Evolutionary conservation across 495 filamentous ascomycete genomes (phyloP), one percentile per base, ranked within the genome.

Genomic region (Talaromyces nanjingensis): DNA sequence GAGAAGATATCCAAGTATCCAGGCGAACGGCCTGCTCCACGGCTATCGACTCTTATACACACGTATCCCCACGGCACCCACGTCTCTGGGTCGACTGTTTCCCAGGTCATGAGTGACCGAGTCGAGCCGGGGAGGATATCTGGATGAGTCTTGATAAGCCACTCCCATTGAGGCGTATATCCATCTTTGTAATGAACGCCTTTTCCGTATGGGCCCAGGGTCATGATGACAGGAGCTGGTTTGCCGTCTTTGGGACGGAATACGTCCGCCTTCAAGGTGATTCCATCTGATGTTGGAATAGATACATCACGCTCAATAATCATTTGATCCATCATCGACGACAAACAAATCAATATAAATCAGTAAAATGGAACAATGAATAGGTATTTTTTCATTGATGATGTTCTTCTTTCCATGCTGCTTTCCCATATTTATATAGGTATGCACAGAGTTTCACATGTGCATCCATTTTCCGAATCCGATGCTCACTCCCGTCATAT

Each of bases 171-270:
- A 3, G 24, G 22, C 5, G 49, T 6, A n/a, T 59, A 67, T 5
- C 62, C 68, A 31, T 68, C 71, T 66, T 72, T 78, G 68, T 84
- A 86, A 31, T 72, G 74, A n/a, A 83, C 83, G 66, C 85, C 83
- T 66, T 86, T 86, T 11, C 83, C 83, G 68, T 86, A 86, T 0
- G 84, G 84, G 0, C 82, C 83, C 64, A 84, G 83, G 6, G 83
- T 86, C 14, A 83, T 77, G 0, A 87, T 68, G 1, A 83, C 82
- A 0, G 84, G 83, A 2, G 59, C 57, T 3, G 34, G 22, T n/a
- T 52, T 6, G 4, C 33, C 65, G 8, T 42, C 52, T 16, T 65
- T 34, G 4, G 63, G 65, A 11, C 59, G 25, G 57, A 67, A 31
- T 11, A 67, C 16, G 27, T 66, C 60, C 6, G 65, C 65, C 20